phyloP scores from a whole-genome alignment of 2,329 filamentous ascomycete species.

The Paraconiothyrium brasiliense region DNA sequence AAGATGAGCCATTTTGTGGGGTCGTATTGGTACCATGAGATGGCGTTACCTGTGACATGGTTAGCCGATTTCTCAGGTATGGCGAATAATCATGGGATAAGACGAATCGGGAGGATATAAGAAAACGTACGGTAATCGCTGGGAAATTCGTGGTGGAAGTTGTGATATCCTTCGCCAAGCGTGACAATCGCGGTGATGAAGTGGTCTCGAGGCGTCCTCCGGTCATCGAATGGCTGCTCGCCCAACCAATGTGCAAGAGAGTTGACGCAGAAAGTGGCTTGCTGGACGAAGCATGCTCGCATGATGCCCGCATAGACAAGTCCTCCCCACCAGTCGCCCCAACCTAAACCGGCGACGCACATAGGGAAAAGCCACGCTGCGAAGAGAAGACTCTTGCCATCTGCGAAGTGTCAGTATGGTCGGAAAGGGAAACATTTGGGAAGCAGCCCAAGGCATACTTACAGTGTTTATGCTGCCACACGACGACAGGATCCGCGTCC shows the following conservation, averaged over 20 bases:
- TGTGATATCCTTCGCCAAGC: conserved; percentile 54
- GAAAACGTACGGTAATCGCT: conserved; percentile 49
- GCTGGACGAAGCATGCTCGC: conserved; percentile 60
- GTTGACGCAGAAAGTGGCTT: conserved; percentile 63
- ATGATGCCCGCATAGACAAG: conserved; percentile 60
- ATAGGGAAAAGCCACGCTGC: conserved; percentile 56
- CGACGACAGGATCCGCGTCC: conserved; percentile 59
- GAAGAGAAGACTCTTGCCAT: conserved; percentile 54
- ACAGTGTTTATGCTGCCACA: conserved; percentile 58
- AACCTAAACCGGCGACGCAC: conserved; percentile 56
- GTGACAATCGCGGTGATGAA: conserved; percentile 51
- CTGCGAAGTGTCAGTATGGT: not conserved
- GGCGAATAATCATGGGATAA: not conserved
- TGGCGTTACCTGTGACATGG: conserved; percentile 43
- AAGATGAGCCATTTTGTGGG: conserved; percentile 54
- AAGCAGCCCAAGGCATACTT: not conserved
- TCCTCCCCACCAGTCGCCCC: conserved; percentile 60
- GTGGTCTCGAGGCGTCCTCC: conserved; percentile 49
- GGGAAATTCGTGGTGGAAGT: conserved; percentile 55
- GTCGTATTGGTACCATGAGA: conserved; percentile 51
- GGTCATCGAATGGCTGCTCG: conserved; percentile 53
- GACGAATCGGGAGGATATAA: not conserved
- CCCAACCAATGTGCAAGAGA: conserved; percentile 63
- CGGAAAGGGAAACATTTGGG: not conserved
- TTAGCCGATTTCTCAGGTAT: not conserved